phyloP scores from a whole-genome alignment of 2,329 filamentous ascomycete genomes.

The Arthrobotrys megalospora region DNA sequence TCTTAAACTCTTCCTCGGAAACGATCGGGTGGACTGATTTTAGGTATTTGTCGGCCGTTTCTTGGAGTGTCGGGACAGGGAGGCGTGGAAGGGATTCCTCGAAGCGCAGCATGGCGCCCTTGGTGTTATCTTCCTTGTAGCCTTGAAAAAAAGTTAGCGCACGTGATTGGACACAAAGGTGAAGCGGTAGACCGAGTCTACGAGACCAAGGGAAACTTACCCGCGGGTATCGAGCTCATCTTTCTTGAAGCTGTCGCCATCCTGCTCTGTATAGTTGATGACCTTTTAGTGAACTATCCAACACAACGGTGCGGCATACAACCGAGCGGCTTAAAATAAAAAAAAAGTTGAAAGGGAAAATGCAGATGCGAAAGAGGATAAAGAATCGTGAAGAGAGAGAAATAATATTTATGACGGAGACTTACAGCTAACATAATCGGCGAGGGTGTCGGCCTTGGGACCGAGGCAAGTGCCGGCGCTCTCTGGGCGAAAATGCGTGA shows the following conservation, averaged over 20 bases:
- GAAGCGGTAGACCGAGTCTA: not conserved
- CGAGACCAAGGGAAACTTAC: slow-evolving; percentile 29
- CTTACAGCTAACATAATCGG: slow-evolving; percentile 51
- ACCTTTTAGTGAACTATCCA: slow-evolving; percentile 39
- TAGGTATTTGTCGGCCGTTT: slow-evolving; percentile 84
- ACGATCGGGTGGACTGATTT: slow-evolving; percentile 84
- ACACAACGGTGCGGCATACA: slow-evolving; percentile 31
- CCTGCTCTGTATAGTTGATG: slow-evolving; percentile 52
- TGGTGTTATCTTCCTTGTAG: slow-evolving; percentile 84
- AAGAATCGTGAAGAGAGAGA: slow-evolving; percentile 17
- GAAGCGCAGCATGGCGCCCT: slow-evolving; percentile 85
- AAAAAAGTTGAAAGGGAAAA: slow-evolving; percentile 20
- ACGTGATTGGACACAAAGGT: not conserved
- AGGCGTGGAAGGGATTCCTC: slow-evolving; percentile 86
- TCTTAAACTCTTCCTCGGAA: slow-evolving; percentile 77
- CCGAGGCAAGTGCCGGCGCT: slow-evolving; percentile 60
- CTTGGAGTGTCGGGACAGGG: slow-evolving; percentile 85
- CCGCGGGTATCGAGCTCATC: slow-evolving; percentile 55
- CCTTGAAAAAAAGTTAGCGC: slow-evolving; percentile 69
- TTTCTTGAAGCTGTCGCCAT: slow-evolving; percentile 56
- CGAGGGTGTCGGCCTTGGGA: slow-evolving; percentile 52
- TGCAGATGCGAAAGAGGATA: slow-evolving; percentile 25
- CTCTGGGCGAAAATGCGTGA: slow-evolving; percentile 57
- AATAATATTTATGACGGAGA: slow-evolving; percentile 40
- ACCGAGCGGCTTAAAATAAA: slow-evolving; percentile 50